Evolutionary conservation across 1,284 basidiomycete genomes (phyloP).

Genomic region (Moesziomyces sp.): DNA sequence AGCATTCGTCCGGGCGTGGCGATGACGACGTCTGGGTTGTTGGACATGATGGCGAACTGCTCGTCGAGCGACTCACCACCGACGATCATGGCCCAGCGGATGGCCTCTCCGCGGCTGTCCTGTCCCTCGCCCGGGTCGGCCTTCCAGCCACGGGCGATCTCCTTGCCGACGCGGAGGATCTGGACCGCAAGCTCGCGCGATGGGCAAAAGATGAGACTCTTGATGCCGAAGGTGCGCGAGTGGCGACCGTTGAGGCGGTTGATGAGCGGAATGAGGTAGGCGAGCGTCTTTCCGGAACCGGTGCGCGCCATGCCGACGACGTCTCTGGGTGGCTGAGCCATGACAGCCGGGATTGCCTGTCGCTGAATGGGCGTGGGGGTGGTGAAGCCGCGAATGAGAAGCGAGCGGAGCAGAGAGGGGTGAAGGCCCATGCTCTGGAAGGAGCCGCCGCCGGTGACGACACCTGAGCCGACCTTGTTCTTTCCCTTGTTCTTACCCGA

Average conservation of each 20-base stretch:
- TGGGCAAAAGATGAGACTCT: slow-evolving; percentile 89
- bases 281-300: slow-evolving; percentile 96
- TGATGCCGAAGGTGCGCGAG: slow-evolving; percentile 81
- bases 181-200: slow-evolving; percentile 94
- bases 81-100: slow-evolving; percentile 93
- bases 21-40: slow-evolving; percentile 77
- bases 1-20: slow-evolving; percentile 97
- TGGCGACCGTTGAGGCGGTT: slow-evolving; percentile 86
- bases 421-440: slow-evolving; percentile 73
- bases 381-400: slow-evolving; percentile 92
- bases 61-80: slow-evolving; percentile 96
- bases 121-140: slow-evolving; percentile 70
- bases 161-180: slow-evolving; percentile 92
- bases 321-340: slow-evolving; percentile 87
- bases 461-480: slow-evolving; percentile 55
- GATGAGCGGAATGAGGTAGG: slow-evolving; percentile 92
- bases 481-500: slow-evolving; percentile 56
- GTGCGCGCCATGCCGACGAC: slow-evolving; percentile 98
- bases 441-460: slow-evolving; percentile 62
- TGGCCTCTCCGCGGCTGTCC: slow-evolving; percentile 72
- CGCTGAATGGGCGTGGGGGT: slow-evolving; percentile 97
- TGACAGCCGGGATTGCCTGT: slow-evolving; percentile 84
- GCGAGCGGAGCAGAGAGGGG: slow-evolving; percentile 82
- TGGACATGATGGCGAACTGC: slow-evolving; percentile 94
- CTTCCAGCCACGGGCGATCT: slow-evolving; percentile 78